Evolutionary conservation across 371 early-diverging fungal genomes (phyloP), one percentile per base, ranked within the genome.

Genomic region (Dentiscutata heterogama): DNA sequence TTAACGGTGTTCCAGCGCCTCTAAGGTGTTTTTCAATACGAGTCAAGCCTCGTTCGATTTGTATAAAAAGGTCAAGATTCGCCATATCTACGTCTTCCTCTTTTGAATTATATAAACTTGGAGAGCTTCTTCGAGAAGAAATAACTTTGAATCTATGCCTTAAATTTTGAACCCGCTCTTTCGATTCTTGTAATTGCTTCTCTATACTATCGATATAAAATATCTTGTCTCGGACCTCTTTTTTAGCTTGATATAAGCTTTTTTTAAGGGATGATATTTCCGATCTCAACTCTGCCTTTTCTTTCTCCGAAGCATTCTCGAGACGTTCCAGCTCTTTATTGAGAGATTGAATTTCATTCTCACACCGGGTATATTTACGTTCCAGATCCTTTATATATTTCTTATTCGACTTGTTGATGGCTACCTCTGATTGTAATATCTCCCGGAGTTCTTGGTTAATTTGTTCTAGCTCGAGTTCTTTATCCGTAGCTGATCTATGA

Each of bases 221-320:
- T 58, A 58, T 8, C 10, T 60, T 22, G 6, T 60, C 22, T 60
- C 8, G 3, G 2, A 68, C 5, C 0, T 68, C 22, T 0, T 67
- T 67, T 68, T 2, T 29, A 22, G 42, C 18, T 68, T 31, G 39
- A 14, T 68, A 31, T 35, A 68, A 35, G 16, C 18, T 35, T 68
- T 3, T 68, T 68, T 68, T 68, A 29, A 68, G 13, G 7, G 42
- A 68, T 46, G 22, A 68, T 29, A 68, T 51, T 14, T 68, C 39
- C n/a, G 10, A 68, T 68, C 10, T 68, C 31, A 68, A 68, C 29
- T 68, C 68, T 31, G 68, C 8, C n/a, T 68, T 68, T 42, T 68
- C 13, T 51, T 51, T 67, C n/a, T 67, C 18, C 29, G 16, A 68
- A 68, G 68, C 8, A 35, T 68, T 68, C 68, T 68, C 1, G 16